Evolutionary conservation across 192 early-diverging fungal species (phyloP).

Genomic region (Lobosporangium transversale): DNA sequence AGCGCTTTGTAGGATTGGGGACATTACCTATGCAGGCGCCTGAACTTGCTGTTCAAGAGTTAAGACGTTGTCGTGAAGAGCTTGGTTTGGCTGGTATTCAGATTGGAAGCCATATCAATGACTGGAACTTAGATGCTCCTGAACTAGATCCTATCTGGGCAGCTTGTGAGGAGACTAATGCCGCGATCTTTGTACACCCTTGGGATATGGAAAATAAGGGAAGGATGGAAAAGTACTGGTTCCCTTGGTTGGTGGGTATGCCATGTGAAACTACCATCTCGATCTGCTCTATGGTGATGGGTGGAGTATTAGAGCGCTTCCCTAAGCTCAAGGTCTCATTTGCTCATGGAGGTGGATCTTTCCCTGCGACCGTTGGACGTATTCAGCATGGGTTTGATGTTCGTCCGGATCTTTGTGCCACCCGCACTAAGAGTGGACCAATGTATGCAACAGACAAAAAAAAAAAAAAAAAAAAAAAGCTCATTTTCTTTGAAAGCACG

Average conservation of each 20-base stretch:
- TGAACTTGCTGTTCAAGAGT: constrained; percentile 68
- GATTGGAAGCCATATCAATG: constrained; percentile 71
- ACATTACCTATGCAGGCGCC: constrained; percentile 78
- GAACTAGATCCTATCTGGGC: constrained; percentile 73
- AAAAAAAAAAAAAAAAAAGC: neutral
- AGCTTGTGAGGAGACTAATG: constrained; percentile 72
- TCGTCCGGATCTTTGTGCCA: constrained; percentile 72
- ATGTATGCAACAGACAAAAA: constrained; percentile 28
- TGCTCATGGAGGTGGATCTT: constrained; percentile 75
- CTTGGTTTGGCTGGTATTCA: constrained; percentile 70
- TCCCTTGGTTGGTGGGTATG: constrained; percentile 65
- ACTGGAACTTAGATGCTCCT: constrained; percentile 77
- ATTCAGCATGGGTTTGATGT: constrained; percentile 74
- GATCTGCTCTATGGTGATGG: constrained; percentile 71
- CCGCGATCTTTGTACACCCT: constrained; percentile 71
- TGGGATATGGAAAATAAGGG: constrained; percentile 74
- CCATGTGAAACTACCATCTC: constrained; percentile 76
- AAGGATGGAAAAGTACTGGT: constrained; percentile 76
- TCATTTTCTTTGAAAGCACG: neutral
- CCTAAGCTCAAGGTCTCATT: constrained; percentile 70
- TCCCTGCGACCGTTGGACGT: constrained; percentile 72
- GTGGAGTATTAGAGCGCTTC: constrained; percentile 72
- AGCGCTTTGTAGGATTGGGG: constrained; percentile 68
- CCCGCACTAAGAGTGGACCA: constrained; percentile 61
- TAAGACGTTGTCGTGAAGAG: constrained; percentile 71